Percentiles rank a stretch among this genome's conserved stretches.
Evolutionary conservation across 78 protist genomes (phyloP).

Genomic region (Tieghemostelium lacteum): DNA sequence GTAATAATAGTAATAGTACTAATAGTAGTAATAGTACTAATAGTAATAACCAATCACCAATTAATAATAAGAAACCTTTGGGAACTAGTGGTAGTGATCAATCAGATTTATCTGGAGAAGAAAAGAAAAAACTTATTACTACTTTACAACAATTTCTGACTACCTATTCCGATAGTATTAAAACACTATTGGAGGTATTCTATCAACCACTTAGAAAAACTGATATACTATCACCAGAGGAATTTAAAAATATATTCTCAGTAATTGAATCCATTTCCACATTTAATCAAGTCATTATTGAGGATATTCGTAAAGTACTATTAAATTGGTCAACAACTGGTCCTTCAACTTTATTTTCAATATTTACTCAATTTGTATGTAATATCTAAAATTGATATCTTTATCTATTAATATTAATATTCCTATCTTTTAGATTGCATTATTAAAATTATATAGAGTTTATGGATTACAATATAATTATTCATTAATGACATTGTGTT

Average conservation of each 20-base stretch:
- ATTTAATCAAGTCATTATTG: constrained; percentile 11
- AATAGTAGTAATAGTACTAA: background rate
- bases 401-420: background rate
- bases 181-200: constrained; percentile 32
- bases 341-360: constrained; percentile 25
- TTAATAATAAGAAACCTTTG: constrained; percentile 8
- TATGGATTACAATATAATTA: constrained; percentile 59
- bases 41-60: background rate
- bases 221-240: constrained; percentile 48
- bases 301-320: constrained; percentile 19
- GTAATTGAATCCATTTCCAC: constrained; percentile 31
- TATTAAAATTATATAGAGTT: constrained; percentile 53
- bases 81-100: constrained; percentile 3
- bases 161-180: constrained; percentile 28
- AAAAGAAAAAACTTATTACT: constrained; percentile 1
- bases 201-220: constrained; percentile 52
- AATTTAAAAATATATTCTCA: constrained; percentile 18
- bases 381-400: background rate
- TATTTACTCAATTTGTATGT: constrained; percentile 62
- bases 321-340: constrained; percentile 16
- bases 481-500: constrained; percentile 38
- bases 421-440: constrained; percentile 42
- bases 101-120: too few relatives aligned
- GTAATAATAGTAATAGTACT: background rate
- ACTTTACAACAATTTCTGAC: constrained; percentile 7